Percentiles rank a stretch among this genome's conserved stretches.
These are phyloP conservation scores for Leptodermis oblonga DNA, from an alignment of 257 asterid genomes.

Conservation along the genomic window DNA sequence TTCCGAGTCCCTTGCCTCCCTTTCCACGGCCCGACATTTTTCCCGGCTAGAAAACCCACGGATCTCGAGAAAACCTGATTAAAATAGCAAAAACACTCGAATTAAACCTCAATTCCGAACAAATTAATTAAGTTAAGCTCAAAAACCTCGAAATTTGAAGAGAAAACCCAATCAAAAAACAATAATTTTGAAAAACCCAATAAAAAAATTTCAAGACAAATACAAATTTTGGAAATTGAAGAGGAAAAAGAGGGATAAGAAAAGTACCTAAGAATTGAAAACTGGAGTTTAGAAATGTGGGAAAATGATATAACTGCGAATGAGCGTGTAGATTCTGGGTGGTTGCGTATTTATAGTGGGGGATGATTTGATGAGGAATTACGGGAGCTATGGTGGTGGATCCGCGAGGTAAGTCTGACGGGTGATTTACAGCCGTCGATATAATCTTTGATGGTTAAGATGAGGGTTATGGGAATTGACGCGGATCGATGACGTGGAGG, in stretches of 20 bases:
- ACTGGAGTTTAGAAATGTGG: neutral
- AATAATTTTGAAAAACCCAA: too few species aligned
- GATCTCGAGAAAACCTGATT: neutral
- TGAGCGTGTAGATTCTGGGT: neutral
- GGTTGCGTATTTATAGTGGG: neutral
- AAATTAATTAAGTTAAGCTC: neutral
- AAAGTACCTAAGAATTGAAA: neutral
- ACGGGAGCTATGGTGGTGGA: neutral
- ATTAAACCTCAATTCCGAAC: neutral
- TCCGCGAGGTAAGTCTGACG: neutral
- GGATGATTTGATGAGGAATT: neutral
- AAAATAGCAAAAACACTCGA: neutral
- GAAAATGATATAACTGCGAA: neutral
- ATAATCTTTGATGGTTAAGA: neutral
- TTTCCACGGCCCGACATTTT: slow-evolving; percentile 36
- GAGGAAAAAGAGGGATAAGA: neutral
- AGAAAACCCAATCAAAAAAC: too few species aligned
- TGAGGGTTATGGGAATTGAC: too few species aligned
- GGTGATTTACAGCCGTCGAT: neutral
- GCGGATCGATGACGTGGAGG: slow-evolving; percentile 19
- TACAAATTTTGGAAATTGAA: neutral
- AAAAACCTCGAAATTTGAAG: neutral
- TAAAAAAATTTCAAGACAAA: neutral
- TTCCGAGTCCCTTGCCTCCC: slow-evolving; percentile 37
- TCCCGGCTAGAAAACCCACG: neutral